A percentile compares a stretch with the other conserved stretches of the same genome.
These are phyloP conservation scores for Aspergillus floridensis DNA, from an alignment of 2,329 filamentous ascomycete species.

Conservation along the genomic window DNA sequence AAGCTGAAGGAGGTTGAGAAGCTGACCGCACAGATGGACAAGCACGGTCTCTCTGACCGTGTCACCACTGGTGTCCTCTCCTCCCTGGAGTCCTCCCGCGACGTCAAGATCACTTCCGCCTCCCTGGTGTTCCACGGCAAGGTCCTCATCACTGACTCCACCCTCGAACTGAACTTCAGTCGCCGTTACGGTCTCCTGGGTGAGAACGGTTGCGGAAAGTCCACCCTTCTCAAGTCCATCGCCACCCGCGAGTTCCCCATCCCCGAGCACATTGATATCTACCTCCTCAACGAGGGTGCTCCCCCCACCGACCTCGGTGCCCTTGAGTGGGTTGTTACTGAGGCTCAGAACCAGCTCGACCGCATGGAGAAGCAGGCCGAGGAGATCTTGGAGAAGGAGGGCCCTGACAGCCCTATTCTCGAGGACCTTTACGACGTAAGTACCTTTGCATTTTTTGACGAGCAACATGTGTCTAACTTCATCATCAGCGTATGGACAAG, in stretches of 20 bases:
- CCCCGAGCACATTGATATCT: slow-evolving; percentile 95
- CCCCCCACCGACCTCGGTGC: slow-evolving; percentile 85
- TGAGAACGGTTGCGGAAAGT: slow-evolving; percentile 99
- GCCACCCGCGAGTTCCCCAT: slow-evolving; percentile 91
- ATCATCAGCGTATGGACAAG: slow-evolving; percentile 81
- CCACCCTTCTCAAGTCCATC: slow-evolving; percentile 94
- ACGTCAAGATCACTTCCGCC: slow-evolving; percentile 93
- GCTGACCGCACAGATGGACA: slow-evolving; percentile 88
- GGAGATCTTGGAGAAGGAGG: slow-evolving; percentile 84
- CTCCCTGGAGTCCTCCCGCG: slow-evolving; percentile 78
- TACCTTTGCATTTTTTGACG: slow-evolving; percentile 17
- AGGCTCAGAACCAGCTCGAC: slow-evolving; percentile 90
- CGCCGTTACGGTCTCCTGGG: slow-evolving; percentile 92
- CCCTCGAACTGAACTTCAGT: slow-evolving; percentile 86
- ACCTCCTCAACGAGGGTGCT: slow-evolving; percentile 95
- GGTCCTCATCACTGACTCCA: slow-evolving; percentile 91
- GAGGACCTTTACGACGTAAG: slow-evolving; percentile 94
- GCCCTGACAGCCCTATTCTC: slow-evolving; percentile 83
- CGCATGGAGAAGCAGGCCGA: slow-evolving; percentile 86
- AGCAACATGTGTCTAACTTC: slow-evolving; percentile 22
- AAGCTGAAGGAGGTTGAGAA: slow-evolving; percentile 82
- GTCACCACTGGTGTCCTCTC: slow-evolving; percentile 96
- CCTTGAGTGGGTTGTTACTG: slow-evolving; percentile 92
- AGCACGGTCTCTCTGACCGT: slow-evolving; percentile 92
- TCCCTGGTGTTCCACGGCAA: slow-evolving; percentile 97